Evolutionary conservation across 441 rosid species (phyloP).

Genomic region (Jatropha podagrica): DNA sequence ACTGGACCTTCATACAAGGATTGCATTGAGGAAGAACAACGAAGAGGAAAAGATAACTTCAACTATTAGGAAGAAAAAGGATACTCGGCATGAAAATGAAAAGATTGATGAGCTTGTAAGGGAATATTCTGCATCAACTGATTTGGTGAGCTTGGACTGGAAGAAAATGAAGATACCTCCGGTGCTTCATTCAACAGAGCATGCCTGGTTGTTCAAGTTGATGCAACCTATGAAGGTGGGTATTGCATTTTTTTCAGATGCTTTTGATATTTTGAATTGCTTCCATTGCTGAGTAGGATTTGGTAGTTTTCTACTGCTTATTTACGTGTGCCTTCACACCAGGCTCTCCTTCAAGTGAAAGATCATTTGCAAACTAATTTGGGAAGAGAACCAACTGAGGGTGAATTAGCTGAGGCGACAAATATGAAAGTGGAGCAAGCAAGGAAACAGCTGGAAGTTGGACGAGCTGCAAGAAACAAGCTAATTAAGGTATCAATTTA

Average conservation of each 20-base stretch:
- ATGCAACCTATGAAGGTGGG: slow-evolving; percentile 93
- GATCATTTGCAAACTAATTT: slow-evolving; percentile 41
- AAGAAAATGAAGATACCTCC: slow-evolving; percentile 92
- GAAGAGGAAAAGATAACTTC: slow-evolving; percentile 30
- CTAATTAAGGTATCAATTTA: slow-evolving; percentile 58
- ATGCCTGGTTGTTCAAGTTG: slow-evolving; percentile 81
- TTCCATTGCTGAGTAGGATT: not conserved
- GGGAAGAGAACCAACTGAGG: slow-evolving; percentile 64
- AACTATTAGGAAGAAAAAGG: slow-evolving; percentile 26
- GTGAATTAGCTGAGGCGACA: slow-evolving; percentile 58
- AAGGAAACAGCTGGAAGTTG: slow-evolving; percentile 52
- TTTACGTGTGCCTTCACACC: slow-evolving; percentile 9
- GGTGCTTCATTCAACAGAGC: slow-evolving; percentile 74
- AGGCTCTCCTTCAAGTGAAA: slow-evolving; percentile 66
- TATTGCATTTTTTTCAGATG: not conserved
- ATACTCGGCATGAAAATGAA: slow-evolving; percentile 41
- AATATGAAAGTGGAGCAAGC: slow-evolving; percentile 46
- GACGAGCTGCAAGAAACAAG: slow-evolving; percentile 83
- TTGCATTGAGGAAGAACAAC: slow-evolving; percentile 44
- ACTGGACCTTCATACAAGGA: slow-evolving; percentile 64
- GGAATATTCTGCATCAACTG: slow-evolving; percentile 65
- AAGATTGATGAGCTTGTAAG: slow-evolving; percentile 76
- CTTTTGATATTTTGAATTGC: not conserved
- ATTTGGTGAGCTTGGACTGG: slow-evolving; percentile 82
- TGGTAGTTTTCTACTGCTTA: slow-evolving; percentile 23